Conservation (phyloP, 345 rosid species). For the Geranium rotundifolium region DNA sequence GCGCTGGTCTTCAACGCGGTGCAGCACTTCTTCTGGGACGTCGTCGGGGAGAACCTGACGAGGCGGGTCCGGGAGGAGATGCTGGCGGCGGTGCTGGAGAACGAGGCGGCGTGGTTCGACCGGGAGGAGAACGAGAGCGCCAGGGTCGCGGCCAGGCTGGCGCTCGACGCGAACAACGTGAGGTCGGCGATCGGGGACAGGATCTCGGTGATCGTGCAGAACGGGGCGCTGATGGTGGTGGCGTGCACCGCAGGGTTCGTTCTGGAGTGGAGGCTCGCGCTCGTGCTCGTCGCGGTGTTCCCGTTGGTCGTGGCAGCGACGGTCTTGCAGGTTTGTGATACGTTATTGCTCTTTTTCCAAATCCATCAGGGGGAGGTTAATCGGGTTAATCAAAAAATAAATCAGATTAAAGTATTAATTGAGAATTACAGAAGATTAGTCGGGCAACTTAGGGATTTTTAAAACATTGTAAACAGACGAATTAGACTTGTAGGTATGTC, state of each 20-base stretch:
- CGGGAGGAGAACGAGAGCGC: constrained; percentile 96
- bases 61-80: constrained; percentile 91
- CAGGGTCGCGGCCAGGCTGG: constrained; percentile 75
- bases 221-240: constrained; percentile 83
- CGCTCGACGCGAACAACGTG: constrained; percentile 95
- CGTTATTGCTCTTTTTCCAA: too few relatives aligned
- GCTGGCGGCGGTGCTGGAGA: constrained; percentile 75
- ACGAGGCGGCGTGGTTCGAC: constrained; percentile 98
- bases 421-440: too few relatives aligned
- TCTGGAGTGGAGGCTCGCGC: constrained; percentile 97
- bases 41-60: constrained; percentile 94
- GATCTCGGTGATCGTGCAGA: constrained; percentile 90
- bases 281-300: constrained; percentile 82
- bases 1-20: constrained; percentile 85
- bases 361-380: too few relatives aligned
- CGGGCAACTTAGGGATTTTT: too few relatives aligned
- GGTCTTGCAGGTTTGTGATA: constrained; percentile 63
- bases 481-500: too few relatives aligned
- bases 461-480: too few relatives aligned
- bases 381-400: too few relatives aligned
- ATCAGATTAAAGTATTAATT: too few relatives aligned
- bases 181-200: constrained; percentile 97
- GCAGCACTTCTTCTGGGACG: constrained; percentile 96
- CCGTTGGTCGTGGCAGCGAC: constrained; percentile 96
- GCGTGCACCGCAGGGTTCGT: constrained; percentile 97